phyloP scores from a whole-genome alignment of 495 filamentous ascomycete species.

The Xylaria flabelliformis region DNA sequence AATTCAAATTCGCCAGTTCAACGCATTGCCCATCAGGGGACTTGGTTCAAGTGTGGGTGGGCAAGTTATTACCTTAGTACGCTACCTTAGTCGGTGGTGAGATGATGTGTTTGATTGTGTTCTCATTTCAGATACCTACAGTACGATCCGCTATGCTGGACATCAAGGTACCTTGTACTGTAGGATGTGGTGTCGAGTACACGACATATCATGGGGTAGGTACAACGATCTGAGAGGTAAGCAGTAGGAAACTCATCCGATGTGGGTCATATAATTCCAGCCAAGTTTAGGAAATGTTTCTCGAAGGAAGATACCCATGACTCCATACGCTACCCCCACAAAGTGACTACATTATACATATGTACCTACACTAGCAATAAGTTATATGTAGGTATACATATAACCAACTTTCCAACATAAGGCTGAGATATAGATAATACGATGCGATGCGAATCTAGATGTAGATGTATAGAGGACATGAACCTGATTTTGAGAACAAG shows the following conservation, averaged over 20 bases:
- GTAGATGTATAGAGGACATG: not conserved
- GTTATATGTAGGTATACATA: not conserved
- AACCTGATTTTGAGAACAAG: not conserved
- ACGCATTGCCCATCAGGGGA: slow-evolving; percentile 8
- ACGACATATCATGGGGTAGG: not conserved
- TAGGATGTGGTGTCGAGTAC: not conserved
- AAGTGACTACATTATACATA: not conserved
- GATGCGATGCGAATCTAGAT: not conserved
- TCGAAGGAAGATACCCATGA: slow-evolving; percentile 9
- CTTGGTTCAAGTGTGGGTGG: slow-evolving; percentile 16
- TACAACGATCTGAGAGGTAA: not conserved
- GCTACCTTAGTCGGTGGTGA: slow-evolving; percentile 12
- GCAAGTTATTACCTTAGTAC: slow-evolving; percentile 10
- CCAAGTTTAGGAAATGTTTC: slow-evolving; percentile 15
- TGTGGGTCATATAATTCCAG: slow-evolving; percentile 22
- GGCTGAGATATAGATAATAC: not conserved
- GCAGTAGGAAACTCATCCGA: not conserved
- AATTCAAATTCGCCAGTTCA: slow-evolving; percentile 16
- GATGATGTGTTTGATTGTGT: slow-evolving; percentile 24
- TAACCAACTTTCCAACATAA: not conserved
- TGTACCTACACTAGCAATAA: not conserved
- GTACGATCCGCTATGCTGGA: not conserved
- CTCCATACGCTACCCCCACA: slow-evolving; percentile 9
- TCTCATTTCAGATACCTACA: slow-evolving; percentile 10
- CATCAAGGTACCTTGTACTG: slow-evolving; percentile 1